A percentile compares a stretch with the other conserved stretches of the same genome.
These are phyloP conservation scores for Begonia masoniana DNA, from an alignment of 306 rosid species.

Conservation along the genomic window DNA sequence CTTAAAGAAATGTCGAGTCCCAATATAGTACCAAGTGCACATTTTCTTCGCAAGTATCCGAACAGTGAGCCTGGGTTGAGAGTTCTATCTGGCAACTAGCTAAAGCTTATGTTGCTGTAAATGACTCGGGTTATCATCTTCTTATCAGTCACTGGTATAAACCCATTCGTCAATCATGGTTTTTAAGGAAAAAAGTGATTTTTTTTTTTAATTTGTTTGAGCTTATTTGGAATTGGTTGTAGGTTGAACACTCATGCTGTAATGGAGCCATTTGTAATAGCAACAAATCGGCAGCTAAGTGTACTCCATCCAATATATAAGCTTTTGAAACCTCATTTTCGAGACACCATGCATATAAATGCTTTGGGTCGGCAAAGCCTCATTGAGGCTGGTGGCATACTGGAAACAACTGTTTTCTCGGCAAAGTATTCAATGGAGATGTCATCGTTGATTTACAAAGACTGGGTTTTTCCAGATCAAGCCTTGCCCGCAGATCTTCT, in stretches of 20 bases:
- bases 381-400: constrained; percentile 48
- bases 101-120: constrained; percentile 59
- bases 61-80: constrained; percentile 38
- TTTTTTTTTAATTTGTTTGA: not conserved
- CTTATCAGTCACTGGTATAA: constrained; percentile 72
- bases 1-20: no score
- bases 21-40: no score
- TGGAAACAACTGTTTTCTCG: constrained; percentile 52
- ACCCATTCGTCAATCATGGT: not conserved
- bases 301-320: constrained; percentile 74
- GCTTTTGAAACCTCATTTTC: constrained; percentile 65
- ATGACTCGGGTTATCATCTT: constrained; percentile 64
- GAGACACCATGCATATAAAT: constrained; percentile 77
- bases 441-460: constrained; percentile 50
- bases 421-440: constrained; percentile 51
- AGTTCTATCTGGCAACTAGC: constrained; percentile 63
- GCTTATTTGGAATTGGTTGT: constrained; percentile 3
- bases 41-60: constrained; percentile 23
- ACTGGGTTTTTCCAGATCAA: constrained; percentile 64
- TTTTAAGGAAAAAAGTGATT: no score
- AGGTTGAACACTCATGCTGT: constrained; percentile 78
- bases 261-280: constrained; percentile 70
- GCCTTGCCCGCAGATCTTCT: constrained; percentile 64
- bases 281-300: constrained; percentile 64
- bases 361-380: constrained; percentile 56